Evolutionary conservation across 441 rosid genomes (phyloP).

Genomic region (Aleurites moluccanus): DNA sequence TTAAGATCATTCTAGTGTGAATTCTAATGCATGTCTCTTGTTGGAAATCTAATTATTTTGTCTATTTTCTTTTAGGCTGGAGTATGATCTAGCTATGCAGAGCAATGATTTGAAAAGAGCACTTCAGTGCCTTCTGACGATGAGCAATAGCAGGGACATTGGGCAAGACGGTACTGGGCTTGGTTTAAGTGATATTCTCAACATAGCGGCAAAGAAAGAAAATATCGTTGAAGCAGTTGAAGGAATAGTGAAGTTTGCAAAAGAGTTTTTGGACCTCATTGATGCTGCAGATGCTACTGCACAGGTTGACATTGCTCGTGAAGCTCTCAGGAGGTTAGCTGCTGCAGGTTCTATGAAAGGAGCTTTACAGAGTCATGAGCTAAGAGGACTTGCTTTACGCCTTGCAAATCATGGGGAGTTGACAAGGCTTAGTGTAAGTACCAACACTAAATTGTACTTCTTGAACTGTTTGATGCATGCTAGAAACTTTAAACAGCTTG

Average conservation of each 20-base stretch:
- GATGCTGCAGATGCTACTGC: slow-evolving; percentile 99
- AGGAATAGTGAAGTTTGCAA: slow-evolving; percentile 88
- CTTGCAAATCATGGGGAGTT: slow-evolving; percentile 98
- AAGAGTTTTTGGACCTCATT: slow-evolving; percentile 93
- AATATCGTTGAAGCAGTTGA: slow-evolving; percentile 90
- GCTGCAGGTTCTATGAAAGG: slow-evolving; percentile 98
- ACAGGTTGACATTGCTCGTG: slow-evolving; percentile 86
- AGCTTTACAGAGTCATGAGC: slow-evolving; percentile 83
- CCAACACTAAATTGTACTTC: slow-evolving; percentile 12
- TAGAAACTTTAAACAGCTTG: not conserved
- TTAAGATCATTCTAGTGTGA: slow-evolving; percentile 16
- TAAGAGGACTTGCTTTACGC: slow-evolving; percentile 93
- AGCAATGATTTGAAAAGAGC: slow-evolving; percentile 98
- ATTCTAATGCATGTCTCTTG: slow-evolving; percentile 9
- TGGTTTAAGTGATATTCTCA: slow-evolving; percentile 84
- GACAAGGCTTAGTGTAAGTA: slow-evolving; percentile 81
- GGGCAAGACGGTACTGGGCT: slow-evolving; percentile 80
- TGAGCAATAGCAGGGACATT: slow-evolving; percentile 96
- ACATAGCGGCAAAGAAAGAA: slow-evolving; percentile 79
- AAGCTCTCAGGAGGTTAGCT: slow-evolving; percentile 93
- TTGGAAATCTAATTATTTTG: slow-evolving; percentile 9
- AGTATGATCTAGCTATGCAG: slow-evolving; percentile 97
- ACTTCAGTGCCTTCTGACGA: slow-evolving; percentile 92
- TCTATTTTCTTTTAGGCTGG: slow-evolving; percentile 56
- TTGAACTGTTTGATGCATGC: slow-evolving; percentile 15